phyloP scores from a whole-genome alignment of 495 filamentous ascomycete genomes.

The Chlorociboria aeruginascens region DNA sequence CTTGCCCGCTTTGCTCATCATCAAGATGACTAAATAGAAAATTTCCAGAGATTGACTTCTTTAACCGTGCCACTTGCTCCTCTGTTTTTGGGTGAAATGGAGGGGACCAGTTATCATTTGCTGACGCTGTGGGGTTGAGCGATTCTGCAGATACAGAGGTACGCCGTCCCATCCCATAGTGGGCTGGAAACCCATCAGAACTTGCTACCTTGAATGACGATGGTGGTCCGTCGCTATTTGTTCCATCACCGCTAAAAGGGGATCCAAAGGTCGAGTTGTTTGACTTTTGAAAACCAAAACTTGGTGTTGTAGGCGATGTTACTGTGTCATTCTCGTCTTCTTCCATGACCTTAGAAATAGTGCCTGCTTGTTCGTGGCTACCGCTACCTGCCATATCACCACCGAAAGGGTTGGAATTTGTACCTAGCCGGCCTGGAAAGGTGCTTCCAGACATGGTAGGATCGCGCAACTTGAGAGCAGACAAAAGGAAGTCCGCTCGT shows the following conservation, averaged over 20 bases:
- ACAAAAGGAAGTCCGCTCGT: slow-evolving; percentile 38
- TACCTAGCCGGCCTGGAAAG: slow-evolving; percentile 44
- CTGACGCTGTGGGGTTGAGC: slow-evolving; percentile 72
- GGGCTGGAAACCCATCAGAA: slow-evolving; percentile 66
- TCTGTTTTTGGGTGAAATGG: slow-evolving; percentile 70
- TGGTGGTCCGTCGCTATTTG: slow-evolving; percentile 17
- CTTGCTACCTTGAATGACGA: slow-evolving; percentile 26
- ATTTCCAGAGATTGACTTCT: slow-evolving; percentile 72
- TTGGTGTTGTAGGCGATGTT: slow-evolving; percentile 42
- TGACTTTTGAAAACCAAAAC: slow-evolving; percentile 24
- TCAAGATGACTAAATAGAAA: slow-evolving; percentile 93
- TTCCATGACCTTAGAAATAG: slow-evolving; percentile 41
- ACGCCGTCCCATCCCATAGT: slow-evolving; percentile 87
- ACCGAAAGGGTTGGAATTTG: slow-evolving; percentile 41
- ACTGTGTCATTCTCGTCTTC: slow-evolving; percentile 47
- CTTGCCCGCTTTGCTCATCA: slow-evolving; percentile 77
- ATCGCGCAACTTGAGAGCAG: slow-evolving; percentile 1
- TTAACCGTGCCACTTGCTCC: slow-evolving; percentile 71
- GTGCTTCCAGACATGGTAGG: slow-evolving; percentile 34
- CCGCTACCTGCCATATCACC: slow-evolving; percentile 12
- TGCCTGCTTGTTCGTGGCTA: slow-evolving; percentile 18
- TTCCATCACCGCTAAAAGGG: slow-evolving; percentile 35
- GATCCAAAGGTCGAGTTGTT: slow-evolving; percentile 24
- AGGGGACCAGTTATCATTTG: slow-evolving; percentile 81
- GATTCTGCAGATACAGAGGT: slow-evolving; percentile 97